Base-by-base conservation (phyloP, 139 green algal species). In the Picochlorum sp. region DNA sequence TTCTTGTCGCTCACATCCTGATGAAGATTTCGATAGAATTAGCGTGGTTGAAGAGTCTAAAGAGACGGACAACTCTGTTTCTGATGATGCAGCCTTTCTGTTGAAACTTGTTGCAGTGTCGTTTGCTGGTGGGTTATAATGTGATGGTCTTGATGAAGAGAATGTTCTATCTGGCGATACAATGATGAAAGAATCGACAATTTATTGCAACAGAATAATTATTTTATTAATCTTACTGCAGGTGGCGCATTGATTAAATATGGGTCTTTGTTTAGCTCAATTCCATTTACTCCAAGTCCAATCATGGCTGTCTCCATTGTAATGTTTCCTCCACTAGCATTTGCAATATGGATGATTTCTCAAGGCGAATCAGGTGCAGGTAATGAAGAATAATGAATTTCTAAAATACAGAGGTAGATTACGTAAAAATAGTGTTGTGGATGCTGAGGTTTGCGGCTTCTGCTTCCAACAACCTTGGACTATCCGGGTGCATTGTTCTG, bases 241-340 rank as follows among this genome's bases (percentile, higher is more conserved):
- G 72, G 64, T 7, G 78, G 72, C 20, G 50, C 40, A 10, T 41
- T 45, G 0, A 73, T 89, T 40, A 88, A 89, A 71, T 88, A 87
- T 59, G 81, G 81, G 16, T 79, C 64, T 2, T 49, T 87, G 25
- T 14, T 79, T 0, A 33, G 68, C 0, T 62, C 67, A 12, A 24
- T 72, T 22, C 74, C 81, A 2, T 85, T 87, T 32, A 24, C 76
- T 32, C 57, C 79, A 18, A 79, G 69, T 33, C 9, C 33, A 1
- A 33, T 52, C 2, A 51, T 74, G 2, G 79, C 75, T 3, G 3
- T 76, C 1, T n/a, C 13, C 7, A 55, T 85, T 3, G 65, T 87
- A 6, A 32, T 72, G 3, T 31, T 54, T 1, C 77, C 79, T 1
- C 64, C 77, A 0, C 3, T 33, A 4, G n/a, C 57, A 1, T 84